Percentiles rank a stretch among this genome's conserved stretches.
Conservation (phyloP, 441 rosid genomes). For the Oxalis stricta region DNA sequence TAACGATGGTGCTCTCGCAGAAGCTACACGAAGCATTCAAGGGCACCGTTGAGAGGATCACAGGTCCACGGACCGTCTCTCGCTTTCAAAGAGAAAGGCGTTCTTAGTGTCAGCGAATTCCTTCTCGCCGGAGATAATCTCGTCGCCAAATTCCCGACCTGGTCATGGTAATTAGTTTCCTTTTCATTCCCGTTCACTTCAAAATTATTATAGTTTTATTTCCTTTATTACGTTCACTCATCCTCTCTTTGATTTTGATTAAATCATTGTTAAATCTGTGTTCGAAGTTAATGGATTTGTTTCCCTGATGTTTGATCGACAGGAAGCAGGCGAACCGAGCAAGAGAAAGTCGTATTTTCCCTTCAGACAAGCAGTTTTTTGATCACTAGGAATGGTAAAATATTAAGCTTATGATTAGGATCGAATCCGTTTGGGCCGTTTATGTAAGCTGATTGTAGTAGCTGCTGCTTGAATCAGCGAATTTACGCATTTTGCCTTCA, state of each 20-base stretch:
- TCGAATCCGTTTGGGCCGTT: neutral
- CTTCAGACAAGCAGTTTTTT: slow-evolving; percentile 78
- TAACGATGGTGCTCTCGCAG: slow-evolving; percentile 47
- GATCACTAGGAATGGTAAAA: slow-evolving; percentile 85
- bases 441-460: neutral
- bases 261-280: too few species aligned
- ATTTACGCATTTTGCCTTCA: too few species aligned
- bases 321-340: slow-evolving; percentile 96
- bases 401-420: neutral
- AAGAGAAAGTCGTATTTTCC: slow-evolving; percentile 81
- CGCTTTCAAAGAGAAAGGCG: slow-evolving; percentile 95
- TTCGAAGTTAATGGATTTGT: too few species aligned
- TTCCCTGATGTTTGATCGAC: slow-evolving; percentile 15
- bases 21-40: slow-evolving; percentile 81
- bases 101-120: slow-evolving; percentile 90
- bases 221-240: too few species aligned
- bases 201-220: too few species aligned
- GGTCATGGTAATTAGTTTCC: slow-evolving; percentile 64
- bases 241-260: too few species aligned
- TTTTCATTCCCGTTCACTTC: neutral
- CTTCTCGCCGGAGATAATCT: slow-evolving; percentile 92
- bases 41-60: slow-evolving; percentile 88
- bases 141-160: slow-evolving; percentile 95
- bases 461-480: too few species aligned
- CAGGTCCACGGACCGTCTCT: slow-evolving; percentile 88